Conservation (phyloP, 108 stramenopile species). For the Cyclotella sp. region DNA sequence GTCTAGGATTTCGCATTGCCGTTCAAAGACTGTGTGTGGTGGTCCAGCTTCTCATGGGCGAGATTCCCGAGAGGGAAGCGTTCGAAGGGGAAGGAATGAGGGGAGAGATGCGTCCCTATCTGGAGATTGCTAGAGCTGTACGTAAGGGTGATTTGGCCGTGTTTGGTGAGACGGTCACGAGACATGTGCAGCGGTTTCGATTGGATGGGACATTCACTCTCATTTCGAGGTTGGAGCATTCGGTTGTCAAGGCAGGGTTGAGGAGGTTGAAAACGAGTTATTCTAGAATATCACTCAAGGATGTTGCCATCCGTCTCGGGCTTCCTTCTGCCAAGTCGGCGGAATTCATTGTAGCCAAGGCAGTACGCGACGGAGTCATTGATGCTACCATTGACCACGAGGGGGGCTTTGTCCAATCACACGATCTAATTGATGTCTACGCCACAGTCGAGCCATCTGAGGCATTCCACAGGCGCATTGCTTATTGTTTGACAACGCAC, state of each 20-base stretch:
- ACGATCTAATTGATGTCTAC: conserved; percentile 96
- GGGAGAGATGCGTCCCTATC: conserved; percentile 86
- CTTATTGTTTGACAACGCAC: conserved; percentile 98
- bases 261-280: conserved; percentile 92
- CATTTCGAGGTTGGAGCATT: conserved; percentile 95
- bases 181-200: conserved; percentile 69
- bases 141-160: conserved; percentile 92
- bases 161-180: conserved; percentile 79
- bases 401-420: conserved; percentile 85
- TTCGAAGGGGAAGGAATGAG: conserved; percentile 86
- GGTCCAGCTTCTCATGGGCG: conserved; percentile 97
- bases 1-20: conserved; percentile 89
- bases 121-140: conserved; percentile 95
- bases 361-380: conserved; percentile 97
- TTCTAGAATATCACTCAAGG: conserved; percentile 81
- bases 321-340: conserved; percentile 86
- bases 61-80: conserved; percentile 91
- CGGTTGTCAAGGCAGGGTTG: conserved; percentile 98
- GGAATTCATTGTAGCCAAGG: conserved; percentile 98
- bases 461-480: conserved; percentile 98
- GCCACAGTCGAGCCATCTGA: conserved; percentile 95
- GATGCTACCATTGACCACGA: conserved; percentile 98
- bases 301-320: conserved; percentile 91
- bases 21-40: conserved; percentile 87
- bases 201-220: conserved; percentile 92